Base-by-base conservation (phyloP, 306 rosid genomes). In the Trifolium fragiferum region DNA sequence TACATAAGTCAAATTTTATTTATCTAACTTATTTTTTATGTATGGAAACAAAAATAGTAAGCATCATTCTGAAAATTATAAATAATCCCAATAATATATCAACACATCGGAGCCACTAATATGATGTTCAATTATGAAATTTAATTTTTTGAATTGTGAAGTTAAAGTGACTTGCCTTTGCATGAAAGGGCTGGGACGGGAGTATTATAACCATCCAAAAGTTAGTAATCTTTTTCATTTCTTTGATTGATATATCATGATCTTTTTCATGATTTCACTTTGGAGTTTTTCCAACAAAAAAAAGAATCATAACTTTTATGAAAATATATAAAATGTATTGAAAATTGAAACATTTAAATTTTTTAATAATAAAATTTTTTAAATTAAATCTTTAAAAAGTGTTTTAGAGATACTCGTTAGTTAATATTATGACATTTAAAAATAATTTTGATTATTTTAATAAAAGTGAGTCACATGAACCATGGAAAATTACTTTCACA, bases 161-260 rank as follows among this genome's bases (percentile, higher is more conserved):
- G 80, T 77, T 49, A 65, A 69, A 63, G 76, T 70, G 73, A 63
- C 54, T 75, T 78, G 70, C 63, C 69, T 79, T 78, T 84, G 76
- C 86, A 85, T 73, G 78, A 57, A 82, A 82, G 32, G 11, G 21
- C 61, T 43, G 18, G 44, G 68, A 33, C 21, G 38, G 33, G 6
- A 18, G 5, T 72, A 66, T 69, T 51, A 23, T 65, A 70, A 44
- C 32, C 18, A 70, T 68, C 82, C 44, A 80, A 90, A 89, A 86
- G 90, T 83, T 75, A 33, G 75, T 79, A 41, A 79, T 81, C 88
- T 83, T 87, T 87, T 78, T 82, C 62, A 64, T 79, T 84, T 78
- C 81, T 67, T 76, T 83, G 92, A 89, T 89, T 87, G 94, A 91
- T 78, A 77, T 86, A 89, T 91, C 86, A 91, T 89, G 89, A 86